Conservation (phyloP, 2,329 filamentous ascomycete genomes). For the Daldinia sp. region DNA sequence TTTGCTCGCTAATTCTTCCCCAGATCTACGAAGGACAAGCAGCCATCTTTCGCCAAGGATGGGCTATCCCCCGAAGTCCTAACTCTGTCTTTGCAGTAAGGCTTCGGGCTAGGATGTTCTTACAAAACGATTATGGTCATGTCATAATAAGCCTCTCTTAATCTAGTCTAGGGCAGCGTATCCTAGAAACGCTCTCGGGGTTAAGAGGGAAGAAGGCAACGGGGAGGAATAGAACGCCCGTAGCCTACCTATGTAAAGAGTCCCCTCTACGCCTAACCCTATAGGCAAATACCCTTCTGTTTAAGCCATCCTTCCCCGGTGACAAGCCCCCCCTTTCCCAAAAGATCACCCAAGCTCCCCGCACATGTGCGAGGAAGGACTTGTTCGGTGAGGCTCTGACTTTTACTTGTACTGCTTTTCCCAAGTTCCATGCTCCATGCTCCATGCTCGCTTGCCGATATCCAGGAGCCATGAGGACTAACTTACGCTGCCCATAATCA, state of each 20-base stretch:
- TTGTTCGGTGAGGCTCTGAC: slow-evolving; percentile 30
- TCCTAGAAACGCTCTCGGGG: not conserved
- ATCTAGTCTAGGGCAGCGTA: slow-evolving; percentile 1
- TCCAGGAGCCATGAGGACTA: slow-evolving; percentile 4
- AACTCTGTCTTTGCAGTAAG: slow-evolving; percentile 1
- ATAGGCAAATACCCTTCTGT: not conserved
- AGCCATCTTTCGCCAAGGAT: not conserved
- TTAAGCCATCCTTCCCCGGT: not conserved
- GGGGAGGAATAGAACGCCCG: not conserved
- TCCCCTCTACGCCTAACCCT: not conserved
- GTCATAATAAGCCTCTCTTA: slow-evolving; percentile 18
- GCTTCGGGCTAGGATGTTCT: slow-evolving; percentile 12
- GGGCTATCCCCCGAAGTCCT: not conserved
- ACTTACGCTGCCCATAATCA: not conserved
- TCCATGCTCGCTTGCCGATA: not conserved
- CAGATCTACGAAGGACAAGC: slow-evolving; percentile 27
- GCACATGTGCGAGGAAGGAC: slow-evolving; percentile 7
- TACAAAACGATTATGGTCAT: slow-evolving; percentile 1
- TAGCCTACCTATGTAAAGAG: slow-evolving; percentile 8
- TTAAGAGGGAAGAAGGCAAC: not conserved
- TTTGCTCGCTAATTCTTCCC: slow-evolving; percentile 24
- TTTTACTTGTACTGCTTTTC: not conserved
- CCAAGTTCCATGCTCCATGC: too few relatives aligned
- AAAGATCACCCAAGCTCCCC: slow-evolving; percentile 18
- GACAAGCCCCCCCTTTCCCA: slow-evolving; percentile 7